phyloP scores from a whole-genome alignment of 2,329 filamentous ascomycete species.

The Colletotrichum acutatum region DNA sequence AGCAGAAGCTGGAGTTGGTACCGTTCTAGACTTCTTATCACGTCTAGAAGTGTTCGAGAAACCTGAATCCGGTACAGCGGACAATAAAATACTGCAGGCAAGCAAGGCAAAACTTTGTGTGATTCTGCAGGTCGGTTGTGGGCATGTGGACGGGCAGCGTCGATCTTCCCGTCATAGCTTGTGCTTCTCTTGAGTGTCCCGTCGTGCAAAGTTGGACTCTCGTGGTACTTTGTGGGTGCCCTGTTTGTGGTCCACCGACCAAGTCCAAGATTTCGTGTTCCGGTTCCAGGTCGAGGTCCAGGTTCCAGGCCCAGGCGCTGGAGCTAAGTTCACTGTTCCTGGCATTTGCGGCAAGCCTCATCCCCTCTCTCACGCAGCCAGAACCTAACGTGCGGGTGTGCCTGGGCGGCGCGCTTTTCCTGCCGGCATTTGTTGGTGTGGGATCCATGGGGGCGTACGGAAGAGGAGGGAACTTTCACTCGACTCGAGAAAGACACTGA shows the following conservation, averaged over 20 bases:
- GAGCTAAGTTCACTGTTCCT: neutral
- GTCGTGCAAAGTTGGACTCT: slow-evolving; percentile 4
- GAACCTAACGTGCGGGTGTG: slow-evolving; percentile 15
- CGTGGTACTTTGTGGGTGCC: neutral
- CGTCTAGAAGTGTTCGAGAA: neutral
- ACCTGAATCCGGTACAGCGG: slow-evolving; percentile 11
- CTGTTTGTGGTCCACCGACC: neutral
- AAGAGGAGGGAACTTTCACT: neutral
- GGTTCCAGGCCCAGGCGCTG: slow-evolving; percentile 3
- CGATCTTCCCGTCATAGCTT: slow-evolving; percentile 12
- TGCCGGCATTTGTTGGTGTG: slow-evolving; percentile 26
- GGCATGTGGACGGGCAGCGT: neutral
- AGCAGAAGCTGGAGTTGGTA: neutral
- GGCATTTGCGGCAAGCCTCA: neutral
- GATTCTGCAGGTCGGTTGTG: neutral
- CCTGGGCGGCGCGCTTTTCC: slow-evolving; percentile 18
- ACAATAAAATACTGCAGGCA: neutral
- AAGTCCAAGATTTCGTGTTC: slow-evolving; percentile 5
- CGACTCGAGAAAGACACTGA: neutral
- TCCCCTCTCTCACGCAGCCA: neutral
- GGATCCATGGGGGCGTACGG: slow-evolving; percentile 8
- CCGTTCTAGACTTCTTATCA: neutral
- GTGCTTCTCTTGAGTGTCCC: neutral
- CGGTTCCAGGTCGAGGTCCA: slow-evolving; percentile 1
- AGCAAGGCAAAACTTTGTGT: neutral